A percentile compares a stretch with the other conserved stretches of the same genome.
Evolutionary conservation across 2,329 filamentous ascomycete species (phyloP).

Genomic region (Aspergillus jensenii): DNA sequence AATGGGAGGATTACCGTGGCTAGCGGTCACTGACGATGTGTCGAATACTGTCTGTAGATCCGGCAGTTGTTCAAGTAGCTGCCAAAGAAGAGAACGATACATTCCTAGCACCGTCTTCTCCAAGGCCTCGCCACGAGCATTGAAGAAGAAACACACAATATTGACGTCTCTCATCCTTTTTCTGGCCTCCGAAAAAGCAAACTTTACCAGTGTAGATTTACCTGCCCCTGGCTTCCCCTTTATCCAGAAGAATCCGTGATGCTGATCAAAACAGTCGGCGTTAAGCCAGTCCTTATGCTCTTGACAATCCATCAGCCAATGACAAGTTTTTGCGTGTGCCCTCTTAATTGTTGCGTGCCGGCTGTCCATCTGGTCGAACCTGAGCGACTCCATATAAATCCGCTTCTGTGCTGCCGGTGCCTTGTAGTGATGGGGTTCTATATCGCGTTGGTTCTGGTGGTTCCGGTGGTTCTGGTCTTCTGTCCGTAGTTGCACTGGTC

Average conservation of each 20-base stretch:
- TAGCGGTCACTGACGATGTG: conserved; percentile 18
- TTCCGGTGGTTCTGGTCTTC: not conserved
- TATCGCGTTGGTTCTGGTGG: no score
- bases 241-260: conserved; percentile 35
- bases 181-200: conserved; percentile 14
- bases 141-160: conserved; percentile 52
- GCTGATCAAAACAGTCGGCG: conserved; percentile 2
- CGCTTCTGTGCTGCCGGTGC: no score
- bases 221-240: conserved; percentile 44
- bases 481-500: not conserved
- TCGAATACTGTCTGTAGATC: conserved; percentile 31
- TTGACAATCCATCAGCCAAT: conserved; percentile 11
- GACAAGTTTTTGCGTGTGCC: conserved; percentile 29
- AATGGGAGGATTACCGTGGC: not conserved
- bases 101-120: conserved; percentile 51
- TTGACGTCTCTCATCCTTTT: conserved; percentile 1
- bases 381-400: not conserved
- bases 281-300: conserved; percentile 38
- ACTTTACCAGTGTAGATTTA: conserved; percentile 50
- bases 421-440: no score
- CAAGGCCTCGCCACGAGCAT: conserved; percentile 44
- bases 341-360: conserved; percentile 28
- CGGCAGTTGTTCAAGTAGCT: conserved; percentile 42
- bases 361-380: not conserved
- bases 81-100: conserved; percentile 51